Conservation (phyloP, 208 protist species). For the Leishmania martiniquensis region DNA sequence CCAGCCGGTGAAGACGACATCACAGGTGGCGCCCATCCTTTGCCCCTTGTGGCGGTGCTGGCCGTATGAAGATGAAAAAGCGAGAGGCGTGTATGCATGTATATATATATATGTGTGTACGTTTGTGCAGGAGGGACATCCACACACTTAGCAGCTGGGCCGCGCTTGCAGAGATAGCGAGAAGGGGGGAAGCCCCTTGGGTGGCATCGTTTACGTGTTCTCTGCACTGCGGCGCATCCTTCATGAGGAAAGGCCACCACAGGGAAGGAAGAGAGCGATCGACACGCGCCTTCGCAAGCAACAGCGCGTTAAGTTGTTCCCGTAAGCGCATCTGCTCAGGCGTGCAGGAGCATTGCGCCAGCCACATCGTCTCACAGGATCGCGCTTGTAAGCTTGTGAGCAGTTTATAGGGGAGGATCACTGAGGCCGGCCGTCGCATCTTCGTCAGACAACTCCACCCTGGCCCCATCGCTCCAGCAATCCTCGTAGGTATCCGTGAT, state of each 20-base stretch:
- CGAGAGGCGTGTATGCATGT: neutral
- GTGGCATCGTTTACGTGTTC: neutral
- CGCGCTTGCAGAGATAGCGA: neutral
- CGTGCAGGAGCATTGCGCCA: neutral
- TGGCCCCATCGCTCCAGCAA: constrained; percentile 43
- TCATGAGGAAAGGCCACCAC: neutral
- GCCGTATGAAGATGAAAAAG: neutral
- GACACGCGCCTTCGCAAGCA: neutral
- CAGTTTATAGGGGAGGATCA: constrained; percentile 50
- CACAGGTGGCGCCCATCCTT: too few relatives aligned
- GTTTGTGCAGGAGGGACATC: neutral
- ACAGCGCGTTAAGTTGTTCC: neutral
- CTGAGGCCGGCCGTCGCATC: constrained; percentile 54
- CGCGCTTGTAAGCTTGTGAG: neutral
- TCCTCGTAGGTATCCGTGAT: constrained; percentile 60
- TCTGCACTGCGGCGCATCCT: neutral
- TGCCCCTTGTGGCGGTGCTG: neutral
- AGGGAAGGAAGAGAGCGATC: neutral
- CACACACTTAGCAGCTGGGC: neutral
- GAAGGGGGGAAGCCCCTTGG: neutral
- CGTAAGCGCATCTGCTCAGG: neutral
- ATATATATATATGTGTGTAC: too few relatives aligned
- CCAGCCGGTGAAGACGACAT: neutral
- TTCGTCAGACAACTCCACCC: constrained; percentile 31
- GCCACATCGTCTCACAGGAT: neutral